These are phyloP conservation scores for Actinomortierella wolfii DNA, from an alignment of 371 early-diverging fungal genomes.

Conservation along the genomic window DNA sequence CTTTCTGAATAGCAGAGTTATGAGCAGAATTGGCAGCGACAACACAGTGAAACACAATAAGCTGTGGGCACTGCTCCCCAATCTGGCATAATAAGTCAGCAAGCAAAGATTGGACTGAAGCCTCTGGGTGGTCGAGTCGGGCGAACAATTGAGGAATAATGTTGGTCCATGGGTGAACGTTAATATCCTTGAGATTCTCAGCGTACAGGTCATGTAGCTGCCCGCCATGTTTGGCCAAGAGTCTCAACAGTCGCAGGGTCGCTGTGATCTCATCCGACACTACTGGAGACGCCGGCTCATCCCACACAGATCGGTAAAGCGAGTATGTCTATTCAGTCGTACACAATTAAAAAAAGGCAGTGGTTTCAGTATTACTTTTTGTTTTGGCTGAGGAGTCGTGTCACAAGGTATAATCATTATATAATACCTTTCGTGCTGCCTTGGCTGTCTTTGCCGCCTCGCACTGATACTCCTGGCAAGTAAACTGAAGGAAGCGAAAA, in stretches of 20 bases:
- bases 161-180: constrained; percentile 64
- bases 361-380: no score
- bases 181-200: constrained; percentile 51
- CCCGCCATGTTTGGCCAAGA: constrained; percentile 70
- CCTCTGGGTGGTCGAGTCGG: constrained; percentile 69
- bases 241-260: constrained; percentile 65
- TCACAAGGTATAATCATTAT: no score
- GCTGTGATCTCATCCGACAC: constrained; percentile 58
- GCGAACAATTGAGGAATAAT: constrained; percentile 86
- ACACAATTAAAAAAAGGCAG: not conserved
- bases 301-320: no score
- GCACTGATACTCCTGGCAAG: constrained; percentile 29
- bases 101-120: constrained; percentile 56
- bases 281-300: constrained; percentile 7
- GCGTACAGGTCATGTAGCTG: constrained; percentile 50
- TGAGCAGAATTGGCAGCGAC: constrained; percentile 63
- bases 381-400: no score
- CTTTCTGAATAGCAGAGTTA: constrained; percentile 50
- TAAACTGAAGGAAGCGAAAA: constrained; percentile 41
- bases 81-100: constrained; percentile 61
- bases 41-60: constrained; percentile 73
- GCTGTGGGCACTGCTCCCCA: constrained; percentile 63
- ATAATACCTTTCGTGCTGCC: constrained; percentile 8
- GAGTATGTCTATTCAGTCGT: no score
- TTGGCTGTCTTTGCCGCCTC: constrained; percentile 21